Percentiles rank a stretch among this genome's conserved stretches.
phyloP scores from a whole-genome alignment of 2,329 filamentous ascomycete species.

The Penicillium freii region DNA sequence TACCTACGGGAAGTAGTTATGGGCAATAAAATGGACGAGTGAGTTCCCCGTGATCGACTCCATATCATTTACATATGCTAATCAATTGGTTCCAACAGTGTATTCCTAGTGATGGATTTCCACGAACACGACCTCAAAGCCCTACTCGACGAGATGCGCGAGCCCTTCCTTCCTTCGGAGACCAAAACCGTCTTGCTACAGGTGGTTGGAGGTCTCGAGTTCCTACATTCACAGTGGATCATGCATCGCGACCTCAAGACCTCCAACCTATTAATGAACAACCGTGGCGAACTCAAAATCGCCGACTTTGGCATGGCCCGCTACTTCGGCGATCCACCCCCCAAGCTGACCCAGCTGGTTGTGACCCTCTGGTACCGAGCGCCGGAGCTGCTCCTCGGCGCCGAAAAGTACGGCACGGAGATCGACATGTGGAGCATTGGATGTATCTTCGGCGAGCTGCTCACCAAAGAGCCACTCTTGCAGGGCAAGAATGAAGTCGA shows the following conservation, averaged over 20 bases:
- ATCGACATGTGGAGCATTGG: conserved; percentile 96
- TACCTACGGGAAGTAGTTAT: conserved; percentile 79
- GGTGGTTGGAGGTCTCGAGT: conserved; percentile 74
- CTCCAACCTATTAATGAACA: conserved; percentile 90
- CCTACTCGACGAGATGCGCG: conserved; percentile 87
- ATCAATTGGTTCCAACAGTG: conserved; percentile 49
- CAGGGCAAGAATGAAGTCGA: conserved; percentile 92
- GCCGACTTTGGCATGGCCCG: conserved; percentile 98
- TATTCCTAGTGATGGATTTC: conserved; percentile 96
- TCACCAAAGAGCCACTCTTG: conserved; percentile 77
- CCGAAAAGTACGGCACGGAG: conserved; percentile 68
- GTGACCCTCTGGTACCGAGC: conserved; percentile 97
- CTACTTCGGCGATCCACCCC: conserved; percentile 75
- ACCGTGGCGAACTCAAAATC: conserved; percentile 90
- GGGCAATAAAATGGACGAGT: conserved; percentile 62
- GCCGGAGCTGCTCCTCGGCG: conserved; percentile 83
- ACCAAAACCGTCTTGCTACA: conserved; percentile 87
- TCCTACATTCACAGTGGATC: conserved; percentile 87
- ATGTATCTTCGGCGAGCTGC: conserved; percentile 90
- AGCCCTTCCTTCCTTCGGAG: conserved; percentile 89
- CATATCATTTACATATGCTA: background rate
- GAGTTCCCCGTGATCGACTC: conserved; percentile 27
- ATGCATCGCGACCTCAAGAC: conserved; percentile 92
- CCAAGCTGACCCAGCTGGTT: conserved; percentile 83
- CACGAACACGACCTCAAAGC: conserved; percentile 95